phyloP scores from a whole-genome alignment of 495 filamentous ascomycete species.

The Penicillium fimorum region DNA sequence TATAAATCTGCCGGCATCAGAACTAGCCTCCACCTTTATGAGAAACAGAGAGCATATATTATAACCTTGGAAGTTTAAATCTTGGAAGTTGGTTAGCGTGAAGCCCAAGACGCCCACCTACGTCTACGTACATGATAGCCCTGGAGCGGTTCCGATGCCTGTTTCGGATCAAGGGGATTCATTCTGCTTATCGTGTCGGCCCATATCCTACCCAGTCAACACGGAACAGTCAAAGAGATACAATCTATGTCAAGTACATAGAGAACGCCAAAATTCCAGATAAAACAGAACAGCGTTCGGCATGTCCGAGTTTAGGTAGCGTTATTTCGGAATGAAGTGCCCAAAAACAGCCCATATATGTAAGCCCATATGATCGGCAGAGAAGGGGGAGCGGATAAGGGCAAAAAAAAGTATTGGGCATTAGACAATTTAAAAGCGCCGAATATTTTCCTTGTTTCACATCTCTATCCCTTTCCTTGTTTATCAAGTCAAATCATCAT shows the following conservation, averaged over 20 bases:
- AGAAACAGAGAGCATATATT: no score
- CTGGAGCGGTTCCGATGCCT: neutral
- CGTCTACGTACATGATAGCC: neutral
- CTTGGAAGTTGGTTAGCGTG: neutral
- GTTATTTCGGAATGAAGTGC: neutral
- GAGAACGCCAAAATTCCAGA: neutral
- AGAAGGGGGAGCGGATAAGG: neutral
- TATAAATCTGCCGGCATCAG: neutral
- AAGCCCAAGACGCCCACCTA: conserved; percentile 1
- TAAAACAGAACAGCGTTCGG: neutral
- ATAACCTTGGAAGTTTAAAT: neutral
- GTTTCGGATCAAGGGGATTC: neutral
- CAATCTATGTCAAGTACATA: no score
- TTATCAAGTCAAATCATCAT: conserved; percentile 1
- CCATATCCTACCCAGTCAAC: neutral
- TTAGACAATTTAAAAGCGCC: neutral
- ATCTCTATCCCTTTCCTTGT: neutral
- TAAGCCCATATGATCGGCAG: neutral
- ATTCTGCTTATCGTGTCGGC: no score
- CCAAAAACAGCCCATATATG: neutral
- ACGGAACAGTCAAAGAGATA: no score
- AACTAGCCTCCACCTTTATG: no score
- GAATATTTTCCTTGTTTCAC: conserved; percentile 3
- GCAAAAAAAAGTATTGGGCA: neutral
- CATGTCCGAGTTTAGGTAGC: neutral